phyloP scores from a whole-genome alignment of 2,329 filamentous ascomycete species.

The Tolypocladium cylindrosporum region DNA sequence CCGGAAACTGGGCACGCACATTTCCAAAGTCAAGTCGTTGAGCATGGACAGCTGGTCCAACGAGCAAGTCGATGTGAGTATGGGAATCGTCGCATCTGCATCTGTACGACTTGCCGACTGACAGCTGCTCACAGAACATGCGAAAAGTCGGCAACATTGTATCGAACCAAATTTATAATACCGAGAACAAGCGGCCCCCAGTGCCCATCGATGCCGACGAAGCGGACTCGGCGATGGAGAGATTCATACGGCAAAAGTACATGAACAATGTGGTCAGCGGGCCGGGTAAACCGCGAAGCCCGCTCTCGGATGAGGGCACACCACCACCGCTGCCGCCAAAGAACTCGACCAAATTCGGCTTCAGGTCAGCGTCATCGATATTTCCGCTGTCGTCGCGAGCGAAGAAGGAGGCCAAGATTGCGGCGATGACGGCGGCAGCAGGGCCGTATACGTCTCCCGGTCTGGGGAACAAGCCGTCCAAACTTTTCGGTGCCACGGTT shows the following conservation, averaged over 20 bases:
- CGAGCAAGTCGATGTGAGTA: constrained; percentile 85
- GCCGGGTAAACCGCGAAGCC: constrained; percentile 31
- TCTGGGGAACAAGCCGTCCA: constrained; percentile 53
- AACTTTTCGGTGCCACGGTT: constrained; percentile 60
- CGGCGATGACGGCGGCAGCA: constrained; percentile 12
- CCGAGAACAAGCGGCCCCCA: constrained; percentile 69
- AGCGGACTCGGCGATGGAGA: constrained; percentile 87
- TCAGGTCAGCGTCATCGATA: constrained; percentile 55
- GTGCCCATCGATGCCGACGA: constrained; percentile 88
- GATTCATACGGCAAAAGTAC: constrained; percentile 93
- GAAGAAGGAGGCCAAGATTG: constrained; percentile 39
- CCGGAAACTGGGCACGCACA: constrained; percentile 92
- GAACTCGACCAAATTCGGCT: constrained; percentile 51
- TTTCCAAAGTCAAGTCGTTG: constrained; percentile 96
- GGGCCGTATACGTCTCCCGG: constrained; percentile 24
- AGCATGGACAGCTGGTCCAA: constrained; percentile 97
- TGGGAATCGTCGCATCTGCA: neutral
- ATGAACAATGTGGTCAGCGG: constrained; percentile 42
- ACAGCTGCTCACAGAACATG: constrained; percentile 61
- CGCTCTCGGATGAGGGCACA: constrained; percentile 45
- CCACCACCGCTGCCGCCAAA: constrained; percentile 53
- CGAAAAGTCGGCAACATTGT: constrained; percentile 77
- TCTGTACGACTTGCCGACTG: neutral
- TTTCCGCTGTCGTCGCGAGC: constrained; percentile 53
- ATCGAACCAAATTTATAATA: constrained; percentile 86